Evolutionary conservation across 2,329 filamentous ascomycete genomes (phyloP).

Genomic region (Pseudocercospora ulei): DNA sequence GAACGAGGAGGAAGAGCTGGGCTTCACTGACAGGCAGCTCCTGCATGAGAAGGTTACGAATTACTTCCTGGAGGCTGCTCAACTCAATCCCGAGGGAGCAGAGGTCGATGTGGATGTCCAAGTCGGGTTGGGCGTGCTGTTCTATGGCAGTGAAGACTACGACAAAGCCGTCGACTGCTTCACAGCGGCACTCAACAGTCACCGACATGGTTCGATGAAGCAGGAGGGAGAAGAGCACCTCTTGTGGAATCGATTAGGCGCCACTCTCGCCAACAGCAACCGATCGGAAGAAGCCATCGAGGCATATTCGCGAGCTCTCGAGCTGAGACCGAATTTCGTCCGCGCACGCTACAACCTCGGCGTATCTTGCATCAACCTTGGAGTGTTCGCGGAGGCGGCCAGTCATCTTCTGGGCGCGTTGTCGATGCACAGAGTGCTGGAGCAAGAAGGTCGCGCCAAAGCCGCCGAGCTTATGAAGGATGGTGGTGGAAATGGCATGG

Average conservation of each 20-base stretch:
- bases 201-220: conserved; percentile 74
- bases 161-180: conserved; percentile 99
- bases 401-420: conserved; percentile 85
- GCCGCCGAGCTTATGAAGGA: conserved; percentile 70
- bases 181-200: conserved; percentile 75
- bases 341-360: conserved; percentile 94
- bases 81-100: conserved; percentile 80
- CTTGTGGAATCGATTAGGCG: conserved; percentile 93
- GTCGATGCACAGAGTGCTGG: conserved; percentile 89
- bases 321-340: conserved; percentile 89
- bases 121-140: conserved; percentile 89
- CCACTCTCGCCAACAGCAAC: conserved; percentile 88
- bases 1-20: conserved; percentile 57
- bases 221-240: conserved; percentile 79
- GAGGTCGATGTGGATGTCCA: conserved; percentile 99
- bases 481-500: conserved; percentile 42
- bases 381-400: conserved; percentile 85
- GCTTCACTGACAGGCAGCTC: conserved; percentile 83
- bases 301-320: conserved; percentile 86
- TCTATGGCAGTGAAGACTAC: conserved; percentile 96
- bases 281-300: conserved; percentile 92
- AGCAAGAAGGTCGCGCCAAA: conserved; percentile 71
- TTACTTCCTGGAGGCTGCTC: conserved; percentile 83
- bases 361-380: conserved; percentile 94
- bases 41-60: conserved; percentile 85